Conservation (phyloP, 108 stramenopile genomes). For the Schizochytrium sp. region DNA sequence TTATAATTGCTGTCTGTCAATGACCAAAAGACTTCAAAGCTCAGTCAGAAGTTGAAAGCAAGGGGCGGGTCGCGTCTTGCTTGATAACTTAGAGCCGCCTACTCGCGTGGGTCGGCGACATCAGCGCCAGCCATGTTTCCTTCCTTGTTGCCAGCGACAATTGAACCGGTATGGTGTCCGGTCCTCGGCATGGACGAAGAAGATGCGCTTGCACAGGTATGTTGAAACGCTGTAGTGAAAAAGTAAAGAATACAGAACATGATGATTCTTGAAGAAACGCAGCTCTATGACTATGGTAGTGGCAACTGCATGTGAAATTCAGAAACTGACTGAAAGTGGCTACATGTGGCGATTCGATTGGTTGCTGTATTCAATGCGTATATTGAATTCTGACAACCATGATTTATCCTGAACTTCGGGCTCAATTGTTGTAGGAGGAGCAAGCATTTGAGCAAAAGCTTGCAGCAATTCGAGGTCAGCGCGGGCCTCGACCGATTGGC, state of each 20-base stretch:
- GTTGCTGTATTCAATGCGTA: too few species aligned
- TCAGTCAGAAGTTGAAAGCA: too few species aligned
- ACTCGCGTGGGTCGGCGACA: too few species aligned
- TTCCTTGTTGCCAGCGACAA: constrained; percentile 52
- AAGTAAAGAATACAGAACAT: too few species aligned
- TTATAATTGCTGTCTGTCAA: too few species aligned
- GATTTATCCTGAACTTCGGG: not conserved
- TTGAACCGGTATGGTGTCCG: constrained; percentile 58
- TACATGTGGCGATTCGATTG: not conserved
- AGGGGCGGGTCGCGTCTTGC: too few species aligned
- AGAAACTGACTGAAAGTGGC: not conserved
- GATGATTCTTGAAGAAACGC: too few species aligned
- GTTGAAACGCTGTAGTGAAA: not conserved
- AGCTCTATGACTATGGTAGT: not conserved
- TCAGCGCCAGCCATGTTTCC: constrained; percentile 32
- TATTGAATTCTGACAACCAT: not conserved
- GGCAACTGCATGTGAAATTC: not conserved
- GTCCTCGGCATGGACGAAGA: constrained; percentile 55
- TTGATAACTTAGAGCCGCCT: too few species aligned
- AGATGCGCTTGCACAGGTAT: constrained; percentile 52
- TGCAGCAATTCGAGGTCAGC: not conserved
- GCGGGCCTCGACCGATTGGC: not conserved
- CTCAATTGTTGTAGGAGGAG: constrained; percentile 5
- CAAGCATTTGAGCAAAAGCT: not conserved
- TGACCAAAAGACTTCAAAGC: too few species aligned